These are phyloP conservation scores for Cercospora janseana DNA, from an alignment of 2,329 filamentous ascomycete genomes.

Conservation along the genomic window DNA sequence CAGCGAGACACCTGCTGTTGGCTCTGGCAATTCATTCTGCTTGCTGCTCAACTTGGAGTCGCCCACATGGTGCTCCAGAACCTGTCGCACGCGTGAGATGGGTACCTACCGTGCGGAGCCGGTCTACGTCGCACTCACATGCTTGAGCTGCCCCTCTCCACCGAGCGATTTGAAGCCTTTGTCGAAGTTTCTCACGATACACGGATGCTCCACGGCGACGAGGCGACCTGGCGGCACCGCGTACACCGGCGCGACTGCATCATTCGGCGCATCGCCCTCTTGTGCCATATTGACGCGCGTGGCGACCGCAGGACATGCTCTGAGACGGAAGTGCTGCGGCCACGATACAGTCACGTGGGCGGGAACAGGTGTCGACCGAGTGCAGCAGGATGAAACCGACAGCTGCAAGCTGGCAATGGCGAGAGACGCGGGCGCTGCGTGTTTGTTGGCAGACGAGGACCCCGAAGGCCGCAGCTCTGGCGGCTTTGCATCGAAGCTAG, in stretches of 20 bases:
- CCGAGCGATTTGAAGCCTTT: slow-evolving; percentile 63
- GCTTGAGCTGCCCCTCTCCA: slow-evolving; percentile 53
- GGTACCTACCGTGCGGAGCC: not conserved
- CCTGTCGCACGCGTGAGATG: slow-evolving; percentile 26
- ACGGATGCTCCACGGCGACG: slow-evolving; percentile 65
- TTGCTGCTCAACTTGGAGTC: slow-evolving; percentile 32
- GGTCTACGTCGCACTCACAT: slow-evolving; percentile 41
- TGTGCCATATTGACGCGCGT: slow-evolving; percentile 6
- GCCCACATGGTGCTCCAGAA: slow-evolving; percentile 36
- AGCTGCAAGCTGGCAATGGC: not conserved
- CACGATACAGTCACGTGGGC: not conserved
- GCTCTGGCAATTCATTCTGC: slow-evolving; percentile 37
- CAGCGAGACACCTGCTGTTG: slow-evolving; percentile 66
- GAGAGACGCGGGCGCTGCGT: not conserved
- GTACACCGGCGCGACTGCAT: slow-evolving; percentile 41
- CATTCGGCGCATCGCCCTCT: slow-evolving; percentile 9
- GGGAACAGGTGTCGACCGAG: not conserved
- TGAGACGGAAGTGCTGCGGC: not conserved
- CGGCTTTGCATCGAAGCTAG: no score
- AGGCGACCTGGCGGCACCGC: slow-evolving; percentile 53
- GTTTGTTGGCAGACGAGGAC: not conserved
- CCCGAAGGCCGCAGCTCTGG: no score
- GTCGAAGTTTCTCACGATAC: slow-evolving; percentile 62
- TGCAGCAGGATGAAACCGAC: slow-evolving; percentile 1
- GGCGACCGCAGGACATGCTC: not conserved